phyloP scores from a whole-genome alignment of 2,329 filamentous ascomycete species.

The Xylaria sp. region DNA sequence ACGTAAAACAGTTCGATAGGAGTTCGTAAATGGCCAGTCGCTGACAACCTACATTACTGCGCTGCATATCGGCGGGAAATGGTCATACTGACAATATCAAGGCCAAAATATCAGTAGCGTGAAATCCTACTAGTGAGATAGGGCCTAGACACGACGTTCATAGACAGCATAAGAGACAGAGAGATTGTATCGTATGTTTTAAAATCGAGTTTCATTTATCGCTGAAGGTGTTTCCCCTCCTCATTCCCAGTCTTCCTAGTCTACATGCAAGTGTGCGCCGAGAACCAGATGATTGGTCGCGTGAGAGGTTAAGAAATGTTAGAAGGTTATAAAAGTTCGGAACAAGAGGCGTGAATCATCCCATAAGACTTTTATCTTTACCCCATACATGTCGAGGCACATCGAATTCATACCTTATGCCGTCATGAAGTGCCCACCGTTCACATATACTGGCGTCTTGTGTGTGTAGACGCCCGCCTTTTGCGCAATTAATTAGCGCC shows the following conservation, averaged over 20 bases:
- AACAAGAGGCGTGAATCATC: constrained; percentile 46
- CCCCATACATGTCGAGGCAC: constrained; percentile 44
- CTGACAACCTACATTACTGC: not conserved
- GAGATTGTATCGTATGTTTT: constrained; percentile 15
- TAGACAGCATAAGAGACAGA: not conserved
- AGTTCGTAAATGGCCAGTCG: not conserved
- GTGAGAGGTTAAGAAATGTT: constrained; percentile 41
- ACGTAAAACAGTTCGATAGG: not conserved
- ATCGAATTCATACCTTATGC: constrained; percentile 41
- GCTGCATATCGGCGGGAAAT: too few species aligned
- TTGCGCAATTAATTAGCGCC: constrained; percentile 45
- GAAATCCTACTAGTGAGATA: not conserved
- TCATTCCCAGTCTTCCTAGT: constrained; percentile 48
- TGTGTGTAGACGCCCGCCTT: constrained; percentile 43
- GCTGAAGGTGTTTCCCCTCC: constrained; percentile 33
- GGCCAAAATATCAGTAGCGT: not conserved
- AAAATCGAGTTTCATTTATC: constrained; percentile 35
- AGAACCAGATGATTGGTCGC: constrained; percentile 44
- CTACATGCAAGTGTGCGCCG: constrained; percentile 51
- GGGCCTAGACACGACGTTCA: not conserved
- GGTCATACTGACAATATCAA: not conserved
- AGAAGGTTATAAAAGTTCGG: constrained; percentile 42
- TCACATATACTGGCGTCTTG: constrained; percentile 44
- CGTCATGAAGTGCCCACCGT: constrained; percentile 45
- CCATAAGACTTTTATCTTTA: constrained; percentile 48